These are phyloP conservation scores for Rhizopogon salebrosus DNA, from an alignment of 768 basidiomycete species.

Conservation along the genomic window DNA sequence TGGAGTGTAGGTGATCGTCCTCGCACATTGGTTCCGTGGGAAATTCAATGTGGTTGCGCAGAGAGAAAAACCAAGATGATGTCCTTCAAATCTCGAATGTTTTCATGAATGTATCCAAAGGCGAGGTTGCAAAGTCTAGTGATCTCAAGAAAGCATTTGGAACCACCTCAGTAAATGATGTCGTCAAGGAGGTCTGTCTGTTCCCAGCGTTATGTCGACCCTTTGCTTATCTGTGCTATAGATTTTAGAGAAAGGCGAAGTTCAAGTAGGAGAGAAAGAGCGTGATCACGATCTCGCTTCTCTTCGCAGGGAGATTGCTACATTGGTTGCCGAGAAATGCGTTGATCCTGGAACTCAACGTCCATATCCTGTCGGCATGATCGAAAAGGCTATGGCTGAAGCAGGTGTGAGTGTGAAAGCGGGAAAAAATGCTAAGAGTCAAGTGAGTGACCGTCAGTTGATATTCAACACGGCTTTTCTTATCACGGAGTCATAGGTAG, in stretches of 20 bases:
- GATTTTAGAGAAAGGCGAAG: conserved; percentile 94
- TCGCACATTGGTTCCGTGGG: neutral
- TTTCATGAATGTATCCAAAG: conserved; percentile 95
- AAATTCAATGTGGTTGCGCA: conserved; percentile 23
- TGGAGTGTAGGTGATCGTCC: conserved; percentile 59
- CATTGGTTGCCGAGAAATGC: conserved; percentile 90
- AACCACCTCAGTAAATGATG: conserved; percentile 62
- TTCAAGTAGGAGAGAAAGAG: conserved; percentile 97
- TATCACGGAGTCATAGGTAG: conserved; percentile 48
- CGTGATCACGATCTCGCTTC: conserved; percentile 85
- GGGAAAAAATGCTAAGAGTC: conserved; percentile 90
- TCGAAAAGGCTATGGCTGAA: conserved; percentile 97
- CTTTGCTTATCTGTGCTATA: conserved; percentile 22
- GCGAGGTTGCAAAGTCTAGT: conserved; percentile 81
- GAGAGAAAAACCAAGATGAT: conserved; percentile 91
- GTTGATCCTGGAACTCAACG: conserved; percentile 88
- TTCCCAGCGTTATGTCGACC: neutral
- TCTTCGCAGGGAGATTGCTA: conserved; percentile 85
- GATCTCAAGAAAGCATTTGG: conserved; percentile 93
- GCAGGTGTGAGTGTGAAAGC: conserved; percentile 88
- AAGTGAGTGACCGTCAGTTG: conserved; percentile 42
- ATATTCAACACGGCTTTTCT: neutral
- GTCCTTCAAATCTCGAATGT: conserved; percentile 96
- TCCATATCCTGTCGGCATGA: conserved; percentile 91
- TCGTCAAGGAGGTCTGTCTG: conserved; percentile 70